Evolutionary conservation across 768 basidiomycete species (phyloP).

Genomic region (Stropharia rugosoannulata): DNA sequence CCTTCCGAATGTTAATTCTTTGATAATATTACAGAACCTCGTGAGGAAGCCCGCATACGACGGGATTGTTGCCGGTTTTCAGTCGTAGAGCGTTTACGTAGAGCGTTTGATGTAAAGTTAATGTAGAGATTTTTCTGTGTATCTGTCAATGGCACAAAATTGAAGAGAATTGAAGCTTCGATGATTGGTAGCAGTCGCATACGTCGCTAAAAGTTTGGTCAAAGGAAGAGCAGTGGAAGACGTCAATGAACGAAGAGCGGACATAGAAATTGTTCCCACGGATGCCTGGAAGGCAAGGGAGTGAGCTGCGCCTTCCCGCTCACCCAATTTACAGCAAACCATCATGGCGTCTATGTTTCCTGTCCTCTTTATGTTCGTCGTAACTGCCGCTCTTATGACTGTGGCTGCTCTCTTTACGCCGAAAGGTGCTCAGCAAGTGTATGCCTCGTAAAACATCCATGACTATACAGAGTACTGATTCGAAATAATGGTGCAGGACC

Average conservation of each 20-base stretch:
- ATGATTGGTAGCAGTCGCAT: too few relatives aligned
- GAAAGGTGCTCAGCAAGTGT: constrained; percentile 92
- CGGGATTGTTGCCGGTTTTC: constrained; percentile 40
- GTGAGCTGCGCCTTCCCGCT: not conserved
- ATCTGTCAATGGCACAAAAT: too few relatives aligned
- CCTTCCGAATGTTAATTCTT: not conserved
- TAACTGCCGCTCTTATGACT: constrained; percentile 64
- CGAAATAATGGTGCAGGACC: constrained; percentile 48
- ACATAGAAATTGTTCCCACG: not conserved
- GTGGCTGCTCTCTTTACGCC: constrained; percentile 68
- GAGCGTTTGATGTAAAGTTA: not conserved
- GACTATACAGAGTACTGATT: not conserved
- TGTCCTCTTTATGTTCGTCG: constrained; percentile 62
- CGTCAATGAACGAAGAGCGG: not conserved
- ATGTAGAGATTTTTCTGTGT: not conserved
- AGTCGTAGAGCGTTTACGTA: not conserved
- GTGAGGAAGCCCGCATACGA: constrained; percentile 44
- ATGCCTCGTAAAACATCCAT: constrained; percentile 27
- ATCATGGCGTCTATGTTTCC: constrained; percentile 73
- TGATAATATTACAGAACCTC: constrained; percentile 31
- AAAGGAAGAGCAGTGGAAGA: not conserved
- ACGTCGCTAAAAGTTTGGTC: too few relatives aligned
- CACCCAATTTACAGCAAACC: constrained; percentile 5
- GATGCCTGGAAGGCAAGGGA: not conserved
- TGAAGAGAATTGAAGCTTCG: too few relatives aligned